These are phyloP conservation scores for Batkoa obscura DNA, from an alignment of 371 early-diverging fungal species.

Conservation along the genomic window DNA sequence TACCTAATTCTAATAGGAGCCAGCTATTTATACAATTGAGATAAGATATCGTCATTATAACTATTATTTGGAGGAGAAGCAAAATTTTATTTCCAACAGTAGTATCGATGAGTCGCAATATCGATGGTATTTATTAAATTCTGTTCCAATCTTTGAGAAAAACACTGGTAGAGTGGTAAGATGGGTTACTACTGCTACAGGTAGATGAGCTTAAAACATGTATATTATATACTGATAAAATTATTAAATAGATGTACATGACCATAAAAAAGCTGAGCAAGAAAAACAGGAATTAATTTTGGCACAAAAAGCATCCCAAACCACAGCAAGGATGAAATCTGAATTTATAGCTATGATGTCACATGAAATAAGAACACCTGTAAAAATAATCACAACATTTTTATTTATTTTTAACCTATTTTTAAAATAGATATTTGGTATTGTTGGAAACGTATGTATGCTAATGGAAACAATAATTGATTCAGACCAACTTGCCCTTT, in stretches of 20 bases:
- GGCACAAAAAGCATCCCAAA: not conserved
- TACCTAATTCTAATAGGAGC: not conserved
- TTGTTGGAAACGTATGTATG: not conserved
- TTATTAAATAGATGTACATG: not conserved
- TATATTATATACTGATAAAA: not conserved
- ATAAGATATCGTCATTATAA: not conserved
- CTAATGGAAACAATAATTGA: not conserved
- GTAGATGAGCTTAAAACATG: not conserved
- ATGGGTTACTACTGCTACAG: not conserved
- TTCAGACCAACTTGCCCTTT: not conserved
- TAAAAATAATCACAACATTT: not conserved
- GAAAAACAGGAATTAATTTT: not conserved
- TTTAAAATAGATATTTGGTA: not conserved
- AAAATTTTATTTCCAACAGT: not conserved
- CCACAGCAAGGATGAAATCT: not conserved
- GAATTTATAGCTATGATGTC: not conserved
- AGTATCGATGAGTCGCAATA: not conserved
- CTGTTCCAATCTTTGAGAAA: not conserved
- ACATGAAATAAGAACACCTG: constrained; percentile 4
- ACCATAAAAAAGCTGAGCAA: not conserved
- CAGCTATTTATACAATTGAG: not conserved
- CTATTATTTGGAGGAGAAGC: no score
- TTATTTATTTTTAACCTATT: not conserved
- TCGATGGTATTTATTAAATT: not conserved
- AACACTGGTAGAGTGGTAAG: not conserved